Evolutionary conservation across 257 asterid species (phyloP), one percentile per base, ranked within the genome.

Genomic region (Nicotiana benthamiana): DNA sequence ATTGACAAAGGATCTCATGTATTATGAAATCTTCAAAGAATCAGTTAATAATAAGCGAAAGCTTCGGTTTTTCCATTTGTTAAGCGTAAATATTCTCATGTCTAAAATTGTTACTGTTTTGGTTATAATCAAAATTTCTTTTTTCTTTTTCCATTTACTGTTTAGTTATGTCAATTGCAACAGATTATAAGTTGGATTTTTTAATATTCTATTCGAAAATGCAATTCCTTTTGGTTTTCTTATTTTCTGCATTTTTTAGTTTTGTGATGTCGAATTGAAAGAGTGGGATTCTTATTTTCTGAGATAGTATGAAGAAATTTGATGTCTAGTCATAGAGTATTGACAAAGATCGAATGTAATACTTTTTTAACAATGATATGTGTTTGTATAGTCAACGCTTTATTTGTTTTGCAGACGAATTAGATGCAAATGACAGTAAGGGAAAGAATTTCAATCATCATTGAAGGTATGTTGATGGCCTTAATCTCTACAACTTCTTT

Each of bases 21-120:
- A 28, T 27, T 16, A 28, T 59, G 75, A 51, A 75, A 79, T 59
- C 46, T 27, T 74, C 9, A 53, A 57, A 82, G 61, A 11, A 70
- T 70, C 77, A 20, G 78, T 80, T 65, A 51, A 78, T 79, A 32
- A 54, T 28, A 34, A 57, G 62, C 79, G 59, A 68, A 83, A 79
- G 77, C 76, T 53, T 82, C 80, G 61, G 77, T 57, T 79, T 65
- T 74, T 53, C 48, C 82, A 75, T 86, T 81, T 83, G 83, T 83
- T 80, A 78, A 63, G 61, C 53, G 67, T 54, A 77, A 76, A 57
- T 80, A 65, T 56, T 64, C 78, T 52, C 83, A 53, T 54, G 16
- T 67, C 27, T 40, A 16, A 11, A 34, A 9, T 67, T 32, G 54
- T 67, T n/a, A 67, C 76, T 34, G 20, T 67, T 67, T 67, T 9